Base-by-base conservation (phyloP, 2,329 filamentous ascomycete species). In the Colletotrichum godetiae region DNA sequence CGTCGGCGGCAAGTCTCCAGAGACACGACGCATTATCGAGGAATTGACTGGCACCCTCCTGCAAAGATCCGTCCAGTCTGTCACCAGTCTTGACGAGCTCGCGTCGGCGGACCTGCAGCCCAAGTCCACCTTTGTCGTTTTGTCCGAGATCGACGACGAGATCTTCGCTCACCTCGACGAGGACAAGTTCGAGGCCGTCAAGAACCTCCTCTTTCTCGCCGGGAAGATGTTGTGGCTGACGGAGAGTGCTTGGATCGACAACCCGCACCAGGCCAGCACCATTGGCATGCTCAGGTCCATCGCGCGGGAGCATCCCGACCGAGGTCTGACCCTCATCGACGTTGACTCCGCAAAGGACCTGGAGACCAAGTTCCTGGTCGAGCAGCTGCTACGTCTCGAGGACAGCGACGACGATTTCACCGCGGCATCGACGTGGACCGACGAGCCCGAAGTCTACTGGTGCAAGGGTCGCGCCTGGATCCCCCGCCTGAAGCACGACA, bases 81-180 rank as follows among this genome's bases (percentile, higher is more conserved):
- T 24, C 8, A 3, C 33, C 29, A 24, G 37, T n/a, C 65, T 67
- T 59, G 65, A 5, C n/a, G 57, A 60, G 33, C 35, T 15, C 55
- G 29, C 15, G 15, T 29, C 29, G 55, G 55, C 57, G 11, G 35
- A 27, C 10, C 2, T 22, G 10, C 19, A 60, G n/a, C 3, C 13
- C 53, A 24, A 66, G 37, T 11, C 37, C 19, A 49, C 57, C 35
- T 55, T 78, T 72, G 31, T 63, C 60, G 22, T 68, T 7, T 15
- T 67, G 15, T 71, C 66, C 3, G 73, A 74, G 60, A 37, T 74
- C 15, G 75, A 78, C 19, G 59, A 68, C 3, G 55, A 69, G 6
- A 75, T 82, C 13, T 76, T 82, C 10, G 76, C 78, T 4, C 80
- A 82, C 19, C 77, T 80, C 57, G 68, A 73, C 33, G 71, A 58